Conservation (phyloP, 106 monocot genomes). For the Acanthochlamys bracteata region DNA sequence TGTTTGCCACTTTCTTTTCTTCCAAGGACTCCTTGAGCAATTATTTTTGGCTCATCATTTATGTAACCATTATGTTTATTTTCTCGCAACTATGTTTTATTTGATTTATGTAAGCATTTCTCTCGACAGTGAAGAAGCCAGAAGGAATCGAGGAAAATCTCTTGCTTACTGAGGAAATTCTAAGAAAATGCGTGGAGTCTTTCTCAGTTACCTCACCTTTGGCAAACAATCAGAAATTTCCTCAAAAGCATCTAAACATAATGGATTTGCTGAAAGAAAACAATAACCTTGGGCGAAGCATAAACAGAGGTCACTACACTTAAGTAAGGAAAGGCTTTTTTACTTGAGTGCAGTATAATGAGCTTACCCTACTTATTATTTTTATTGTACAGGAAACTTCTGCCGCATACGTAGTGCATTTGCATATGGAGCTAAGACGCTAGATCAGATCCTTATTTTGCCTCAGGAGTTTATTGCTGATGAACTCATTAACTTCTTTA, state of each 20-base stretch:
- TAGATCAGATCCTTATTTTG: slow-evolving; percentile 50
- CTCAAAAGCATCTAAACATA: slow-evolving; percentile 70
- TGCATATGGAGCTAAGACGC: slow-evolving; percentile 71
- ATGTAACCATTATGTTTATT: not conserved
- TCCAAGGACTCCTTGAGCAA: not conserved
- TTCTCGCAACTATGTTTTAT: not conserved
- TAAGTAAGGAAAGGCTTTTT: not conserved
- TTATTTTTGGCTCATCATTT: not conserved
- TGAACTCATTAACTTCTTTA: slow-evolving; percentile 58
- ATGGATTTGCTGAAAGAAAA: slow-evolving; percentile 73
- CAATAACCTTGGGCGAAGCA: slow-evolving; percentile 90
- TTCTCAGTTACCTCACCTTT: not conserved
- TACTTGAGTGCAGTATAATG: not conserved
- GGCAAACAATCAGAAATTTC: slow-evolving; percentile 19
- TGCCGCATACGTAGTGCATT: slow-evolving; percentile 85
- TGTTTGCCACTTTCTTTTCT: not conserved
- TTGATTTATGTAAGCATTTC: not conserved
- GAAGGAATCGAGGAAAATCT: not conserved
- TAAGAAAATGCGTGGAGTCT: not conserved
- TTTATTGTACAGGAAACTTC: slow-evolving; percentile 42
- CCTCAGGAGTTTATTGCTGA: slow-evolving; percentile 30
- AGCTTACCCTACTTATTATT: not conserved
- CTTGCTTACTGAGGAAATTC: not conserved
- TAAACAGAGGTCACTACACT: slow-evolving; percentile 53
- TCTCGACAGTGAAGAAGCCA: not conserved